Evolutionary conservation across 78 protist genomes (phyloP).

Genomic region (Paulinella micropora): DNA sequence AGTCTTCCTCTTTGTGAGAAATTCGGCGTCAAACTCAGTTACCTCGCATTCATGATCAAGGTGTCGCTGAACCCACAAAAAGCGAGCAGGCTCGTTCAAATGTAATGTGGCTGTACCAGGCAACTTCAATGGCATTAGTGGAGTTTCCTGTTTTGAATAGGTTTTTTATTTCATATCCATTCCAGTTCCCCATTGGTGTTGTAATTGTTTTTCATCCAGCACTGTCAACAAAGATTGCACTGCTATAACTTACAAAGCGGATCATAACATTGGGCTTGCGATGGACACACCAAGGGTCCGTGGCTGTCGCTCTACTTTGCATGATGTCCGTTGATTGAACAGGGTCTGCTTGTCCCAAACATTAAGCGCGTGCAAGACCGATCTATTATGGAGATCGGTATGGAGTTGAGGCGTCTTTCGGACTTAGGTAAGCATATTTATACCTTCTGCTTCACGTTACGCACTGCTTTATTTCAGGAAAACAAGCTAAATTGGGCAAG

Average conservation of each 20-base stretch:
- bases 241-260: not conserved
- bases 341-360: conserved; percentile 83
- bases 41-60: not conserved
- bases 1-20: conserved; percentile 27
- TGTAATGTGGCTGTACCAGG: conserved; percentile 77
- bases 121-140: conserved; percentile 66
- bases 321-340: too few relatives aligned
- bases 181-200: not conserved
- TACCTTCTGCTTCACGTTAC: too few relatives aligned
- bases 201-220: not conserved
- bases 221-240: not conserved
- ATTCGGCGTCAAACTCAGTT: conserved; percentile 40
- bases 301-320: too few relatives aligned
- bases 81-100: conserved; percentile 34
- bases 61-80: not conserved
- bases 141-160: conserved; percentile 63
- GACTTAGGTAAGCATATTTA: too few relatives aligned
- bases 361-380: conserved; percentile 67
- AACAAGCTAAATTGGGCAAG: too few relatives aligned
- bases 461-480: too few relatives aligned
- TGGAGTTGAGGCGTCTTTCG: too few relatives aligned
- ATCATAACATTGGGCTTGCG: conserved; percentile 82
- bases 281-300: conserved; percentile 79
- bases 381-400: too few relatives aligned
- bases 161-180: conserved; percentile 23